Evolutionary conservation across 108 stramenopile species (phyloP), one percentile per base, ranked within the genome.

Genomic region (Cyclotella distinguenda): DNA sequence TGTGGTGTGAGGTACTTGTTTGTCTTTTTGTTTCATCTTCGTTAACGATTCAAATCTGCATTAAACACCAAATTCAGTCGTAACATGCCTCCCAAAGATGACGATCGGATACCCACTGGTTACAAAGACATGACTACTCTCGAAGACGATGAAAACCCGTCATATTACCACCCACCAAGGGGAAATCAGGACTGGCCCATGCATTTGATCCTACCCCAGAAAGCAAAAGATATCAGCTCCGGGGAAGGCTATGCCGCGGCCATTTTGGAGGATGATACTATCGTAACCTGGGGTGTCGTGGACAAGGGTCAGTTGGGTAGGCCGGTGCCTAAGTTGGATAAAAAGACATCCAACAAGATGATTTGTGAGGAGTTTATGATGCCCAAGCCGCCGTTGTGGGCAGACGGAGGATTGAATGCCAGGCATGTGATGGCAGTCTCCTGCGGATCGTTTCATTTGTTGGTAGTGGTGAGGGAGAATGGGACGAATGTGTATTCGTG

Each of bases 401-500:
- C 44, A 0, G 35, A 61, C n/a, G 49, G 44, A 12, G 21, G 13
- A 33, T 25, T 56, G 45, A 55, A 48, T n/a, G n/a, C n/a, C 12
- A 50, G 73, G 2, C 50, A 13, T 15, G 82, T 95, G 19, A 9
- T 85, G 53, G 53, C 70, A 23, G 64, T 98, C 25, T 87, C 91
- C 3, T 87, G 90, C 64, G 94, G 98, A 8, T 74, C 66, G 8
- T 82, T 82, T 69, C 96, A 97, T 70, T 60, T 90, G 9, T 46
- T 99, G 31, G 91, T 90, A 7, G 79, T 93, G 15, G 78, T 88
- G 23, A 74, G 80, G 16, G 80, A 80, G 22, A 66, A 57, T 16
- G 56, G 56, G 1, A 56, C 74, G 9, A 22, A 28, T 33, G 82
- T 96, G 9, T 96, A 83, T 66, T 66, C 83, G 8, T 70, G 80